Conservation (phyloP, 345 rosid species). For the Sisymbrium irio region DNA sequence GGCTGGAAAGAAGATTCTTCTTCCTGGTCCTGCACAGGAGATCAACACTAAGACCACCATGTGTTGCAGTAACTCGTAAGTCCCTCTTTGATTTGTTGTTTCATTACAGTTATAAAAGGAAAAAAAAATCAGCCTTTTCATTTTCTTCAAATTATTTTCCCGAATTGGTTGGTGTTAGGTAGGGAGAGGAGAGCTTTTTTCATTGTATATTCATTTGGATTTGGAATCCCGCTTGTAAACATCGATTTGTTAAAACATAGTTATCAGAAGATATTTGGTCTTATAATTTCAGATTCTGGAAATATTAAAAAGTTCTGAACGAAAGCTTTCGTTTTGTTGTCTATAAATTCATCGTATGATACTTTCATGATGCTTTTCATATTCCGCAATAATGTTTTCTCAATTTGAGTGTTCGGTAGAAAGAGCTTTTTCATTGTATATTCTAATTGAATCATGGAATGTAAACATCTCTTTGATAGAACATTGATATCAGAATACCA, state of each 20-base stretch:
- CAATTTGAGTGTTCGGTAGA: background rate
- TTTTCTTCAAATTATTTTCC: background rate
- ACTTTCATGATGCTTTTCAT: too few relatives aligned
- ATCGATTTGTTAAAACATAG: background rate
- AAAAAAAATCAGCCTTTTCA: background rate
- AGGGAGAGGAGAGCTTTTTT: background rate
- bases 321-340: too few relatives aligned
- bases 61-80: slow-evolving; percentile 42
- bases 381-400: background rate
- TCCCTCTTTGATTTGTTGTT: slow-evolving; percentile 30
- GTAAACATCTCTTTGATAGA: background rate
- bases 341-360: too few relatives aligned
- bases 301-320: too few relatives aligned
- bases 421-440: background rate
- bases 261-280: background rate
- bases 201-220: background rate
- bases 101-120: background rate
- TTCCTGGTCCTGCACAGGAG: slow-evolving; percentile 69
- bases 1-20: slow-evolving; percentile 54
- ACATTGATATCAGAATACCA: background rate
- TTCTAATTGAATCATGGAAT: background rate
- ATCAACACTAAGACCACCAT: slow-evolving; percentile 43
- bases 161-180: background rate
- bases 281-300: background rate
- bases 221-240: background rate